These are phyloP conservation scores for Stropharia rugosoannulata DNA, from an alignment of 768 basidiomycete genomes.

Conservation along the genomic window DNA sequence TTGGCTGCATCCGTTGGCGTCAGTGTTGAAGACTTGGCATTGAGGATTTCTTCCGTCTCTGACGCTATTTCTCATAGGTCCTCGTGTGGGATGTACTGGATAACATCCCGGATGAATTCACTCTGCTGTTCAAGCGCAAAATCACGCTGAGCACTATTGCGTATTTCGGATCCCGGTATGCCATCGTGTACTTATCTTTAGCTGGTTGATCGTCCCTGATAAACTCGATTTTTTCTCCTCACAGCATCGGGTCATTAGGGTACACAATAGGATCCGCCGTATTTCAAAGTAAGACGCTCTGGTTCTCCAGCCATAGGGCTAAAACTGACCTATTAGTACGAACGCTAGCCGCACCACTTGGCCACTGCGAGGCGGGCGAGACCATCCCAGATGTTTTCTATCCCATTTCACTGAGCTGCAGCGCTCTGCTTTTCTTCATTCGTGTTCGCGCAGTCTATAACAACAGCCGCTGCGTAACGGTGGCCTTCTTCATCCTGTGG, in stretches of 20 bases:
- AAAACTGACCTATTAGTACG: not conserved
- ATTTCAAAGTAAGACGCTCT: not conserved
- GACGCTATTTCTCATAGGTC: not conserved
- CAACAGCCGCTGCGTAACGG: not conserved
- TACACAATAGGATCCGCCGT: conserved; percentile 2
- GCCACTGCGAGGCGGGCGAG: not conserved
- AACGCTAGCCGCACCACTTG: conserved; percentile 1
- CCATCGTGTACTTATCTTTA: not conserved
- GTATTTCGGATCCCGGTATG: conserved; percentile 7
- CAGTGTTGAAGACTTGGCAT: not conserved
- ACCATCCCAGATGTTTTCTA: not conserved
- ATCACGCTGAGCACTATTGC: conserved; percentile 4
- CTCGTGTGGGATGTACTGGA: conserved; percentile 12
- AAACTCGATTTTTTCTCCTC: not conserved
- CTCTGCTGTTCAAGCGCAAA: conserved; percentile 1
- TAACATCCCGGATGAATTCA: conserved; percentile 4
- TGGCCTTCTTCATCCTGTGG: conserved; percentile 1
- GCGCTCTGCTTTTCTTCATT: conserved; percentile 3
- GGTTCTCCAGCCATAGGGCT: not conserved
- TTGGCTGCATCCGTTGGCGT: conserved; percentile 8
- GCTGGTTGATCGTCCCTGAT: not conserved
- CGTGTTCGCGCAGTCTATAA: conserved; percentile 4
- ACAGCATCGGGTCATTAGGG: not conserved
- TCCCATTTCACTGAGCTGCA: not conserved
- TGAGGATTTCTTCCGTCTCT: not conserved